phyloP scores from a whole-genome alignment of 148 eudicot genomes.

The Selenicereus undatus region DNA sequence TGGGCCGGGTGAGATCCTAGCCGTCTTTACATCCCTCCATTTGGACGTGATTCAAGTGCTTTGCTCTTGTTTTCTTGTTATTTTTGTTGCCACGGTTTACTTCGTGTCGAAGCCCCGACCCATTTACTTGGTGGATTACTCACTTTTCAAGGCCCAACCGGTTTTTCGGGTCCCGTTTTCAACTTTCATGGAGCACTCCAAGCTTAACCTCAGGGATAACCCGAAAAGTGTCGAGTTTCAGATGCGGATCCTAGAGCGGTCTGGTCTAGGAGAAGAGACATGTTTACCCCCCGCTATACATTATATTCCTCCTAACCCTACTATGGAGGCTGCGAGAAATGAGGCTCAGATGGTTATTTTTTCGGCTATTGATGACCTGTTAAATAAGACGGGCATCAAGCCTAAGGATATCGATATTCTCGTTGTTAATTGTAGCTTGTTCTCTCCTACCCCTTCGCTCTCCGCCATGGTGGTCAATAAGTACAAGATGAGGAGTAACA shows the following conservation, averaged over 20 bases:
- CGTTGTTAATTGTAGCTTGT: conserved; percentile 47
- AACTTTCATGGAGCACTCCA: conserved; percentile 36
- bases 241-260: conserved; percentile 35
- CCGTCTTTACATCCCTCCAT: conserved; percentile 27
- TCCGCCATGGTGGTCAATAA: conserved; percentile 75
- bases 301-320: conserved; percentile 68
- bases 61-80: conserved; percentile 31
- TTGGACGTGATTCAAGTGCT: conserved; percentile 41
- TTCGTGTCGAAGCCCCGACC: conserved; percentile 34
- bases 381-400: conserved; percentile 38
- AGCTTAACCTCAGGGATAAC: conserved; percentile 21
- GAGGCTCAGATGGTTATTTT: conserved; percentile 68
- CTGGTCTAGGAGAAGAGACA: conserved; percentile 22
- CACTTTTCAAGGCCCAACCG: conserved; percentile 27
- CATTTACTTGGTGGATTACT: conserved; percentile 31
- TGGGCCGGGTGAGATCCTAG: conserved; percentile 39
- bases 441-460: conserved; percentile 66
- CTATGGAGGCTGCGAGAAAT: conserved; percentile 59
- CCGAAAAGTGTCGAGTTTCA: conserved; percentile 37
- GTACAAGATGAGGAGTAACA: conserved; percentile 52
- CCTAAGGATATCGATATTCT: conserved; percentile 30
- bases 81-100: conserved; percentile 23
- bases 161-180: conserved; percentile 31
- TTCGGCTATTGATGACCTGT: conserved; percentile 45
- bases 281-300: conserved; percentile 51